phyloP scores from a whole-genome alignment of 2,329 filamentous ascomycete genomes.

The Aspergillus sp. region DNA sequence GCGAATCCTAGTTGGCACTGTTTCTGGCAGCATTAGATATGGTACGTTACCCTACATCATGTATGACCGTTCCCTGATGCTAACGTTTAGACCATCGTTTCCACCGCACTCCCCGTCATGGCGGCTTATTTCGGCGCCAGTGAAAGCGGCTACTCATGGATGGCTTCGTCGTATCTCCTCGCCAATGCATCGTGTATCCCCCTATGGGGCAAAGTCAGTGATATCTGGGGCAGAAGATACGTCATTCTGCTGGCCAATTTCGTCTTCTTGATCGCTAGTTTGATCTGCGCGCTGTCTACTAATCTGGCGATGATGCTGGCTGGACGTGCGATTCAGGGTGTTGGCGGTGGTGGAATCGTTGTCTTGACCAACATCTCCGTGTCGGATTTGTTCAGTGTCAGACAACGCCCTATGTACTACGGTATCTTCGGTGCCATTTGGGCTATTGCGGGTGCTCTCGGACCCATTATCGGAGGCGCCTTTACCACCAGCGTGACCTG shows the following conservation, averaged over 20 bases:
- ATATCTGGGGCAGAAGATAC: conserved; percentile 61
- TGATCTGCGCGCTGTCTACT: conserved; percentile 53
- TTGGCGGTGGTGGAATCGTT: conserved; percentile 57
- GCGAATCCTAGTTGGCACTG: conserved; percentile 42
- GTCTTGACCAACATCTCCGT: conserved; percentile 60
- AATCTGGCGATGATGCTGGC: conserved; percentile 58
- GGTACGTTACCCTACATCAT: conserved; percentile 21
- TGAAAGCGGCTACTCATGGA: conserved; percentile 43
- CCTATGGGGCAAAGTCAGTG: conserved; percentile 57
- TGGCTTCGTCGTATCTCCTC: conserved; percentile 42
- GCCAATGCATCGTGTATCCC: conserved; percentile 46
- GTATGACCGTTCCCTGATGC: not conserved
- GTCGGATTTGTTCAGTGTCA: conserved; percentile 57
- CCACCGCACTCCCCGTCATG: conserved; percentile 41
- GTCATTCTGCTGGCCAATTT: conserved; percentile 54
- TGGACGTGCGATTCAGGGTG: conserved; percentile 56
- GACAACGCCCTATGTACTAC: conserved; percentile 54
- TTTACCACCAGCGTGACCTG: conserved; percentile 55
- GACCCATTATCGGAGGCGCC: conserved; percentile 55
- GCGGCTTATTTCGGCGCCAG: conserved; percentile 37
- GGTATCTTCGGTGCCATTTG: conserved; percentile 57
- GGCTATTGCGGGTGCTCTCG: conserved; percentile 54
- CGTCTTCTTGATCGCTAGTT: conserved; percentile 56
- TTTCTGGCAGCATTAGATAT: conserved; percentile 57
- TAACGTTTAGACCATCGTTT: conserved; percentile 34